Percentiles rank a stretch among this genome's conserved stretches.
These are phyloP conservation scores for Sclerotinia minor DNA, from an alignment of 2,329 filamentous ascomycete genomes.

Conservation along the genomic window DNA sequence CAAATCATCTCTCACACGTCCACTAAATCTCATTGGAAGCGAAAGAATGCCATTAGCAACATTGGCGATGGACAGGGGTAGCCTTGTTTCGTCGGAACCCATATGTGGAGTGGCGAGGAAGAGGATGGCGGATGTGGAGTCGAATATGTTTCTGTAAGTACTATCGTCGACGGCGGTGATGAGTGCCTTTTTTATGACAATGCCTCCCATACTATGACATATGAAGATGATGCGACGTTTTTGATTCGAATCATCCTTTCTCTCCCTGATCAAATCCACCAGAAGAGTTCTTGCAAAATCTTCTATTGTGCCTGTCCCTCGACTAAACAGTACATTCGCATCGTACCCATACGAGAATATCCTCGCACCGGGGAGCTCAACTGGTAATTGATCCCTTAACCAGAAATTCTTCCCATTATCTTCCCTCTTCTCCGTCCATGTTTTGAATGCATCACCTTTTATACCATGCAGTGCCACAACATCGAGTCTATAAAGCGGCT, in stretches of 20 bases:
- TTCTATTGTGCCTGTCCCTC: constrained; percentile 27
- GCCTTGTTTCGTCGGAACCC: constrained; percentile 37
- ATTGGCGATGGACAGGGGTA: constrained; percentile 8
- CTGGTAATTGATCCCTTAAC: constrained; percentile 32
- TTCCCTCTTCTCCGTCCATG: constrained; percentile 31
- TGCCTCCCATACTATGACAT: constrained; percentile 35
- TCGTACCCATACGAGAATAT: constrained; percentile 35
- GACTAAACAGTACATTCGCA: constrained; percentile 27
- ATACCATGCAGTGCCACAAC: constrained; percentile 33
- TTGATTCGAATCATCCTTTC: background rate
- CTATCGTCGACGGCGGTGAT: constrained; percentile 13
- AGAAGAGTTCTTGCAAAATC: constrained; percentile 28
- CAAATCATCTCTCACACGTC: constrained; percentile 24
- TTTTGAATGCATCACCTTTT: constrained; percentile 30
- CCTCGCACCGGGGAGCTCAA: constrained; percentile 30
- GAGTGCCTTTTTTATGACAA: constrained; percentile 32
- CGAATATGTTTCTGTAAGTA: constrained; percentile 33
- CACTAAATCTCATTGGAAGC: background rate
- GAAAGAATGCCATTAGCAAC: background rate
- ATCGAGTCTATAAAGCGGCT: constrained; percentile 23
- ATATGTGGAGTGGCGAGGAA: constrained; percentile 46
- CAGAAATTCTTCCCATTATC: constrained; percentile 30
- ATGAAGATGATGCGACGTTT: constrained; percentile 31
- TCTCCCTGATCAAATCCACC: constrained; percentile 22
- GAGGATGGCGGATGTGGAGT: constrained; percentile 40